These are phyloP conservation scores for Limonium bicolor DNA, from an alignment of 148 eudicot species.

Conservation along the genomic window DNA sequence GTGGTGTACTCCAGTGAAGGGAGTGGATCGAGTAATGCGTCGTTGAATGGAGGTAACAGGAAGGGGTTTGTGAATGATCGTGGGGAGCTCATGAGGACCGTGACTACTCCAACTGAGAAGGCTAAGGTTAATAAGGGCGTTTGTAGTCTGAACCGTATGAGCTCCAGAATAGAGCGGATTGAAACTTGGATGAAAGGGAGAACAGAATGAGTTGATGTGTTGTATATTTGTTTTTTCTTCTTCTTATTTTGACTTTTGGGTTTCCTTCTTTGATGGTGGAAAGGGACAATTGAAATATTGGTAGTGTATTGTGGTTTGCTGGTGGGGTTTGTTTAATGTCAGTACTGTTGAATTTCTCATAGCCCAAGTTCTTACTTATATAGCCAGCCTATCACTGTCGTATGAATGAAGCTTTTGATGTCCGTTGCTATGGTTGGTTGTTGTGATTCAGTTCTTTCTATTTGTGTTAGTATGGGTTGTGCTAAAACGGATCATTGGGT, in stretches of 20 bases:
- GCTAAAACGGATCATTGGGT: no score
- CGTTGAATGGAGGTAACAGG: conserved; percentile 4
- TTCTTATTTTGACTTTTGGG: no score
- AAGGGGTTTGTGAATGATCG: conserved; percentile 8
- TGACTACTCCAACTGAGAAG: conserved; percentile 18
- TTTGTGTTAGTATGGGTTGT: no score
- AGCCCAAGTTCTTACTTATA: no score
- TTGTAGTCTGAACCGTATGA: conserved; percentile 40
- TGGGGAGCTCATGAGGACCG: conserved; percentile 11
- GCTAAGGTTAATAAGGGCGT: conserved; percentile 30
- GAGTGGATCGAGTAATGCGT: conserved; percentile 6
- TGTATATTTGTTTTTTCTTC: background rate
- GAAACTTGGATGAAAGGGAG: conserved; percentile 66
- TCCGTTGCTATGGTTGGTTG: no score
- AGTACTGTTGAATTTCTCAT: no score
- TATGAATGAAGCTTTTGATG: no score
- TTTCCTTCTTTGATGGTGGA: background rate
- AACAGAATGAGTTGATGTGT: background rate
- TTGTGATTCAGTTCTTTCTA: no score
- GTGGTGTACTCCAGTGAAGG: conserved; percentile 4
- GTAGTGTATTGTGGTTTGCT: no score
- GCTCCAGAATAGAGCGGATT: conserved; percentile 32
- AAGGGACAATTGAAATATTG: background rate
- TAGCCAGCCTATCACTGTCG: no score
- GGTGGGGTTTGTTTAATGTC: no score